Base-by-base conservation (phyloP, 1,284 basidiomycete genomes). In the Sphaerobolus stellatus region DNA sequence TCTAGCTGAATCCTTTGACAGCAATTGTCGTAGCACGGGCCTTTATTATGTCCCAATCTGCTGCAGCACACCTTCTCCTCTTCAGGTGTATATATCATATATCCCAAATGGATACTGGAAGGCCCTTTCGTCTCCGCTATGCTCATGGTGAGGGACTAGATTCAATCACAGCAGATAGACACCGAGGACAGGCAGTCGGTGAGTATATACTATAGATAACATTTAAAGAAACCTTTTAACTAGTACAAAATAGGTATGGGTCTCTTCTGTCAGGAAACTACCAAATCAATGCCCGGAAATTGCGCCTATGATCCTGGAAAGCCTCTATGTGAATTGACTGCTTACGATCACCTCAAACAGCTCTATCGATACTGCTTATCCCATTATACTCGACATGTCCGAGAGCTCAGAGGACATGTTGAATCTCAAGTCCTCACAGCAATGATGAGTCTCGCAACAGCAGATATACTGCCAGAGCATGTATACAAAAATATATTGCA, bases 111-210 rank as follows among this genome's bases (percentile, higher is more conserved):
- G 64, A 66, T 30, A 66, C 64, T 2, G 58, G 61, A 5, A 11
- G 56, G 18, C 31, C 47, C 0, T 54, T 65, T 20, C 50, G 46
- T 8, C 65, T 67, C 44, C 38, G 50, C 1, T 57, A 66, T 31
- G 67, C 63, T 24, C 63, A 68, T 45, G 62, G 64, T 1, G 31
- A 48, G n/a, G 64, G 66, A 8, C 57, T 64, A 30, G 57, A 63
- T 11, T 44, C 61, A 0, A 58, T 61, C 45, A 61, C 61, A 38
- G 64, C 62, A 9, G 66, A 68, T 56, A 55, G 59, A 2, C 64
- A 66, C 38, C 63, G 64, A 48, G 66, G 66, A 2, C 65, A 67
- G 52, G 64, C 60, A 5, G 56, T 63, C 2, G 64, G 66, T 52
- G 55, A n/a, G 34, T 18, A n/a, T n/a, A n/a, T n/a, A n/a, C n/a